Evolutionary conservation across 192 early-diverging fungal species (phyloP).

Genomic region (Obelidium mucronatum): DNA sequence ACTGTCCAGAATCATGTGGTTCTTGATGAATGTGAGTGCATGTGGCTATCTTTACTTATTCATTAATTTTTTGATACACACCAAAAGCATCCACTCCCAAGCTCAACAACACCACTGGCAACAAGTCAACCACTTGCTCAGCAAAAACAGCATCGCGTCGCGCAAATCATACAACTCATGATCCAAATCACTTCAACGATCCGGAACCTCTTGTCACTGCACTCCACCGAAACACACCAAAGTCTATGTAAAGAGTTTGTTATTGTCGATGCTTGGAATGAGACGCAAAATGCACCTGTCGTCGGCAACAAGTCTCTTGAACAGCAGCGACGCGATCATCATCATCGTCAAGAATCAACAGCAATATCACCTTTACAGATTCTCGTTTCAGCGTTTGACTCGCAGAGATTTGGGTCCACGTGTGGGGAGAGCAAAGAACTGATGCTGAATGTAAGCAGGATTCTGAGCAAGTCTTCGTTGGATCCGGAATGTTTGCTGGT

Average conservation of each 20-base stretch:
- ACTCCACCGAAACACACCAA: background rate
- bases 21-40: conserved; percentile 10
- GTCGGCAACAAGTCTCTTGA: too few species aligned
- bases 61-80: too few species aligned
- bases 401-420: conserved; percentile 12
- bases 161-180: conserved; percentile 36
- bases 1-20: background rate
- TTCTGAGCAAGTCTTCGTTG: conserved; percentile 1
- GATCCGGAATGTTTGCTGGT: too few species aligned
- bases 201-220: conserved; percentile 37
- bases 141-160: conserved; percentile 1
- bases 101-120: background rate
- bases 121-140: background rate
- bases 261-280: too few species aligned
- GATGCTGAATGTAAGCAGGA: background rate
- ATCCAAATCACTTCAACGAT: conserved; percentile 42
- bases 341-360: background rate
- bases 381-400: too few species aligned
- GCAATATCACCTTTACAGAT: background rate
- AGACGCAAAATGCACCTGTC: too few species aligned
- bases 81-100: background rate
- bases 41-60: background rate
- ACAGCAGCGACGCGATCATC: background rate
- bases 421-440: background rate
- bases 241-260: too few species aligned